These are phyloP conservation scores for Syzygium aqueum DNA, from an alignment of 345 rosid species.

Conservation along the genomic window DNA sequence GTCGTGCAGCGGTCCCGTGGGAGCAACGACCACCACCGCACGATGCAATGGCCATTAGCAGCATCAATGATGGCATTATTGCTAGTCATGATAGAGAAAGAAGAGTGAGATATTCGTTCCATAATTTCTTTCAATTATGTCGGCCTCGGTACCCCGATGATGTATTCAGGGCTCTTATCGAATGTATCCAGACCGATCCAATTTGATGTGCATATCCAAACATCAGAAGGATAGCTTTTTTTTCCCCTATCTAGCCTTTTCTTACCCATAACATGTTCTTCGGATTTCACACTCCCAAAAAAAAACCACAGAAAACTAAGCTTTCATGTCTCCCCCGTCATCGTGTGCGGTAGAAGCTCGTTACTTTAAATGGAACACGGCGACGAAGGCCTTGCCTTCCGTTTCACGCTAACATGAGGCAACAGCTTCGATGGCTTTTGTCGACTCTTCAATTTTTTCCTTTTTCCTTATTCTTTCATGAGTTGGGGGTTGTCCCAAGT, in stretches of 20 bases:
- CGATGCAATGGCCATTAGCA: not conserved
- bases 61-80: too few relatives aligned
- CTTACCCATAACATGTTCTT: not conserved
- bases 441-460: not conserved
- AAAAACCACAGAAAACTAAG: not conserved
- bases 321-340: not conserved
- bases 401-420: not conserved
- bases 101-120: too few relatives aligned
- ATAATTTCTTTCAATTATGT: too few relatives aligned
- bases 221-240: not conserved
- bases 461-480: not conserved
- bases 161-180: not conserved
- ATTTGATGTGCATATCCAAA: not conserved
- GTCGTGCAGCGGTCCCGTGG: not conserved
- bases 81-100: too few relatives aligned
- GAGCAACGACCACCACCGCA: not conserved
- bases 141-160: not conserved
- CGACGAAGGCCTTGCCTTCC: not conserved
- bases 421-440: not conserved
- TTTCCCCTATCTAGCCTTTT: not conserved
- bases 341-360: accelerated
- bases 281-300: not conserved
- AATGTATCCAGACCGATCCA: not conserved
- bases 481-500: not conserved
- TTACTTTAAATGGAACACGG: not conserved